These are phyloP conservation scores for Triglochin maritima DNA, from an alignment of 106 monocot species.

Conservation along the genomic window DNA sequence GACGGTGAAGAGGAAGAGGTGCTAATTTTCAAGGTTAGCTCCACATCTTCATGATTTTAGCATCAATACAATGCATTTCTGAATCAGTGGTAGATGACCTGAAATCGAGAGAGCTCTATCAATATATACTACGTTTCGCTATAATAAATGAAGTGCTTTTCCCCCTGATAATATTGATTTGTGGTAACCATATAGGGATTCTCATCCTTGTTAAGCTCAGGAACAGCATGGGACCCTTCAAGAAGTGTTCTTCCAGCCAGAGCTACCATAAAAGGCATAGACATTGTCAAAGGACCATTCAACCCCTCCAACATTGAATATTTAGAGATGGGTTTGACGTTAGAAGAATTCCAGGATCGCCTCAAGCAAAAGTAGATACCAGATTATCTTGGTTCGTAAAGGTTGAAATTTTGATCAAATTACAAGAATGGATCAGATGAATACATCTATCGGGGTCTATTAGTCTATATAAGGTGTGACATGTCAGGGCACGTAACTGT, in stretches of 20 bases:
- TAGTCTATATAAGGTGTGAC: too few relatives aligned
- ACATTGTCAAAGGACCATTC: conserved; percentile 20
- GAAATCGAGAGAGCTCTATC: too few relatives aligned
- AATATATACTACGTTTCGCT: too few relatives aligned
- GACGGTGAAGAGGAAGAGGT: conserved; percentile 58
- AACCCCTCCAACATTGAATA: conserved; percentile 20
- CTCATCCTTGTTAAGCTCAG: conserved; percentile 22
- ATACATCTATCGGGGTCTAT: too few relatives aligned
- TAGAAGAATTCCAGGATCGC: conserved; percentile 11
- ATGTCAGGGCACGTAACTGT: too few relatives aligned
- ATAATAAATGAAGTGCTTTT: not conserved
- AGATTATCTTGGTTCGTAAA: too few relatives aligned
- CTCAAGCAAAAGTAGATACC: not conserved
- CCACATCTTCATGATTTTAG: too few relatives aligned
- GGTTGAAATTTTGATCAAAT: too few relatives aligned
- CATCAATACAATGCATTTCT: too few relatives aligned
- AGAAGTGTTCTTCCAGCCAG: conserved; percentile 23
- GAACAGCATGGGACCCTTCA: conserved; percentile 13
- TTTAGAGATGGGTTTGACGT: conserved; percentile 16
- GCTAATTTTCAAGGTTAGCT: conserved; percentile 57
- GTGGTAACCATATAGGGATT: conserved; percentile 13
- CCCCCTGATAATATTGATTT: not conserved
- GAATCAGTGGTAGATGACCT: too few relatives aligned
- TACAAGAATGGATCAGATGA: too few relatives aligned
- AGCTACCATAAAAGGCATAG: conserved; percentile 11